These are phyloP conservation scores for Septoria linicola DNA, from an alignment of 2,329 filamentous ascomycete genomes.

Conservation along the genomic window DNA sequence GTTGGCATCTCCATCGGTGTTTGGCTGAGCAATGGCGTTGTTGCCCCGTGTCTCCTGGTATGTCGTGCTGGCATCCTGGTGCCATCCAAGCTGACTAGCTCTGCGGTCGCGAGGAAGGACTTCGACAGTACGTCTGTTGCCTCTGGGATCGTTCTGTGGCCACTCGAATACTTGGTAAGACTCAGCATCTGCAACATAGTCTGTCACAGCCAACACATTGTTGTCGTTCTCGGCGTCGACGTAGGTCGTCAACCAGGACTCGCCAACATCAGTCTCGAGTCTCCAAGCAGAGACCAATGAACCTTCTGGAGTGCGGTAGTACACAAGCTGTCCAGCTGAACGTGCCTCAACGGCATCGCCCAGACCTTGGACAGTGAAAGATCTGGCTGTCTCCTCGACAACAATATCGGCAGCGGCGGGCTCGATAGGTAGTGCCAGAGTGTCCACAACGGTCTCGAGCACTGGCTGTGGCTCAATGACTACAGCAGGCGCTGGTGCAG, in stretches of 20 bases:
- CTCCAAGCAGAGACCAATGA: slow-evolving; percentile 55
- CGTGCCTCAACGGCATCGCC: slow-evolving; percentile 50
- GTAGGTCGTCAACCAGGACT: slow-evolving; percentile 61
- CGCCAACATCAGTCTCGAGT: slow-evolving; percentile 57
- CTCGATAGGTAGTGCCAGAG: slow-evolving; percentile 45
- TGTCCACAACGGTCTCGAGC: slow-evolving; percentile 43
- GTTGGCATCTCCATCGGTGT: slow-evolving; percentile 47
- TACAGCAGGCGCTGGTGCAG: slow-evolving; percentile 42
- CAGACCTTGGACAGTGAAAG: slow-evolving; percentile 50
- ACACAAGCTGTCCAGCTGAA: slow-evolving; percentile 57
- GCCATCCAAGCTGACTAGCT: slow-evolving; percentile 56
- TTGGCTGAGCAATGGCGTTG: slow-evolving; percentile 58
- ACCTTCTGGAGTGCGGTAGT: slow-evolving; percentile 52
- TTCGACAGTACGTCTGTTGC: slow-evolving; percentile 48
- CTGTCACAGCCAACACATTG: slow-evolving; percentile 54
- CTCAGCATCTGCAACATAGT: slow-evolving; percentile 56
- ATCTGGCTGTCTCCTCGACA: slow-evolving; percentile 30
- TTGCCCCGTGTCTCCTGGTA: slow-evolving; percentile 59
- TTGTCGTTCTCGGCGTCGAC: slow-evolving; percentile 52
- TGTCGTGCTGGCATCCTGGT: slow-evolving; percentile 47
- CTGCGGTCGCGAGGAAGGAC: slow-evolving; percentile 51
- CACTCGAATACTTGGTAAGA: slow-evolving; percentile 58
- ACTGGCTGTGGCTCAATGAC: slow-evolving; percentile 47
- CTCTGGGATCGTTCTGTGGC: slow-evolving; percentile 55
- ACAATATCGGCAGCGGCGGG: slow-evolving; percentile 42